Evolutionary conservation across 192 early-diverging fungal species (phyloP).

Genomic region (Coemansia sp.): DNA sequence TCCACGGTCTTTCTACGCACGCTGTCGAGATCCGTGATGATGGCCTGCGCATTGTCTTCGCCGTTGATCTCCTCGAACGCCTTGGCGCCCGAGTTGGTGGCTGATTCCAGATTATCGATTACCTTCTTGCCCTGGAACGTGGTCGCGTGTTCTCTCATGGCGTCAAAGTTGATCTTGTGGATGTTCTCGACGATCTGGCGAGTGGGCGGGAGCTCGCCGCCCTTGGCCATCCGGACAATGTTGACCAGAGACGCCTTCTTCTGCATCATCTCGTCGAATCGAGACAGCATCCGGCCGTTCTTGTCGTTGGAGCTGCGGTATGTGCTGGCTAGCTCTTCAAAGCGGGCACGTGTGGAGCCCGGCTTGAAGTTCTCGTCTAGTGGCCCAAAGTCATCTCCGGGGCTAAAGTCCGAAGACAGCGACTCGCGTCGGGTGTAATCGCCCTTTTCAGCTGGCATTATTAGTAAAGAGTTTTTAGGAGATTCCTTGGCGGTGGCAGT

Average conservation of each 20-base stretch:
- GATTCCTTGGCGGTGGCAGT: too few relatives aligned
- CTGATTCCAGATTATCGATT: conserved; percentile 32
- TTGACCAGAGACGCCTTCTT: conserved; percentile 23
- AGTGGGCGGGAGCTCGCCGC: conserved; percentile 35
- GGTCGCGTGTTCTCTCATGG: conserved; percentile 34
- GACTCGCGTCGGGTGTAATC: conserved; percentile 24
- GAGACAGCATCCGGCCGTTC: conserved; percentile 17
- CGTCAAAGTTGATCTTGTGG: conserved; percentile 28
- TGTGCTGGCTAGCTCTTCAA: conserved; percentile 46
- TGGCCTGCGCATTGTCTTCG: conserved; percentile 29
- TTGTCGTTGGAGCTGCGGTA: conserved; percentile 34
- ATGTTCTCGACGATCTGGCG: conserved; percentile 16
- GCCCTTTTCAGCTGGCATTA: conserved; percentile 1
- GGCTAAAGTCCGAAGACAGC: conserved; percentile 28
- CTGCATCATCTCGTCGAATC: conserved; percentile 19
- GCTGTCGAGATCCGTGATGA: conserved; percentile 26
- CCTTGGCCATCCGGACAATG: conserved; percentile 28
- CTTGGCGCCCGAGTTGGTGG: conserved; percentile 18
- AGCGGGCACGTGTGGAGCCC: conserved; percentile 40
- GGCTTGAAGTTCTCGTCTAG: conserved; percentile 37
- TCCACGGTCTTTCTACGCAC: conserved; percentile 30
- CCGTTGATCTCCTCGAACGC: conserved; percentile 46
- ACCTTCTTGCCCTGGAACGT: conserved; percentile 44
- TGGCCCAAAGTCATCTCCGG: conserved; percentile 23
- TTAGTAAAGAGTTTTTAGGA: background rate